Conservation (phyloP, 2,329 filamentous ascomycete species). For the Fonsecaea pedrosoi region DNA sequence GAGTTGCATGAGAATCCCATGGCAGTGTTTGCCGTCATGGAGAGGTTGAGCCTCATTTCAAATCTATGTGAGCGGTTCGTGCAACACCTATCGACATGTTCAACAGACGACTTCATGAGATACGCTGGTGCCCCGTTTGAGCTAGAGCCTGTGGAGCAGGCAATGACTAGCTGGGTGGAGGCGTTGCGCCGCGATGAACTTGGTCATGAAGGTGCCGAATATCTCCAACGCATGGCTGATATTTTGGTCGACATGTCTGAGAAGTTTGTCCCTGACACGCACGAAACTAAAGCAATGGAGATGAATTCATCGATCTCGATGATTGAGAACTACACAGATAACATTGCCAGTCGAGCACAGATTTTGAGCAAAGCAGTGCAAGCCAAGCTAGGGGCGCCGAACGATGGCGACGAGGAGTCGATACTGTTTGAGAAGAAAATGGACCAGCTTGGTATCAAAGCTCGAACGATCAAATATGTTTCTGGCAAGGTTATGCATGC, state of each 20-base stretch:
- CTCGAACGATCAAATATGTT: slow-evolving; percentile 82
- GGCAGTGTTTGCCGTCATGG: slow-evolving; percentile 78
- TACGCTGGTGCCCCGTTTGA: slow-evolving; percentile 85
- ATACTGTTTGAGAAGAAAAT: slow-evolving; percentile 73
- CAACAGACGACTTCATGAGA: slow-evolving; percentile 75
- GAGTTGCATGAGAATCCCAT: slow-evolving; percentile 78
- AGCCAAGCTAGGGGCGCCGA: slow-evolving; percentile 62
- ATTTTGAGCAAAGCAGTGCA: slow-evolving; percentile 69
- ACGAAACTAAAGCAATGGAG: slow-evolving; percentile 78
- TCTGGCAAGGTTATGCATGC: slow-evolving; percentile 78
- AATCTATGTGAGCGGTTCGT: slow-evolving; percentile 70
- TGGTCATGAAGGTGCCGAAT: slow-evolving; percentile 78
- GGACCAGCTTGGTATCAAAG: slow-evolving; percentile 75
- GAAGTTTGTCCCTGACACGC: slow-evolving; percentile 72
- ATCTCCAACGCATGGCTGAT: slow-evolving; percentile 82
- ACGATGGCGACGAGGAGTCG: slow-evolving; percentile 72
- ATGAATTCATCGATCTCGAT: slow-evolving; percentile 77
- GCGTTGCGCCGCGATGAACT: slow-evolving; percentile 81
- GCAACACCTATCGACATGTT: slow-evolving; percentile 75
- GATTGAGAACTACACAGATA: slow-evolving; percentile 83
- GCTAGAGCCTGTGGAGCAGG: slow-evolving; percentile 87
- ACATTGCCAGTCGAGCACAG: slow-evolving; percentile 71
- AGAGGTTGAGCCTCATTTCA: slow-evolving; percentile 83
- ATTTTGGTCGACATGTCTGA: slow-evolving; percentile 86
- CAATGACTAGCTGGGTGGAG: slow-evolving; percentile 87